A percentile compares a stretch with the other conserved stretches of the same genome.
Evolutionary conservation across 768 basidiomycete genomes (phyloP).

Genomic region (Tricholoma furcatifolium): DNA sequence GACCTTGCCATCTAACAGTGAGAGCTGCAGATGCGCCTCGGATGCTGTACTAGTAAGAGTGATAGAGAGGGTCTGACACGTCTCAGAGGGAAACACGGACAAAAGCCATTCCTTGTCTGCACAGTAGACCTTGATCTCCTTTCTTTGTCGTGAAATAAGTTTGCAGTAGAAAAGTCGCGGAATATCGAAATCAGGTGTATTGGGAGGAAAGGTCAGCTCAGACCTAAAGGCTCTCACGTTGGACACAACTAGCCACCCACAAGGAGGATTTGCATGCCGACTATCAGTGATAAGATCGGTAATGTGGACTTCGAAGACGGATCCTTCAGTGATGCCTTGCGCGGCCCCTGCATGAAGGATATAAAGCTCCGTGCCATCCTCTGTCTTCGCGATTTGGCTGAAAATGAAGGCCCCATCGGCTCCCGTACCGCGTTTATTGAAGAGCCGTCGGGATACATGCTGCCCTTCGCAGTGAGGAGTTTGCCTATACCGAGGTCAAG

Average conservation of each 20-base stretch:
- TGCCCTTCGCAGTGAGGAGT: conserved; percentile 35
- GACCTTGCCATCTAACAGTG: conserved; percentile 16
- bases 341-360: conserved; percentile 28
- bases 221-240: conserved; percentile 23
- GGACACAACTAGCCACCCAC: conserved; percentile 21
- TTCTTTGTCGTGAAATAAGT: conserved; percentile 14
- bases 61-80: conserved; percentile 10
- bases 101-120: conserved; percentile 26
- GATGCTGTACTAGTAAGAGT: conserved; percentile 15
- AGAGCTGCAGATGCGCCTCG: conserved; percentile 20
- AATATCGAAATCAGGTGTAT: conserved; percentile 3
- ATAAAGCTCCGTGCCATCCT: conserved; percentile 9
- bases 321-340: conserved; percentile 30
- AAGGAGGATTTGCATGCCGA: conserved; percentile 19
- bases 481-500: conserved; percentile 21
- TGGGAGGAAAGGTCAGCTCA: conserved; percentile 8
- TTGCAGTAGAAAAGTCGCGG: conserved; percentile 26
- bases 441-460: conserved; percentile 29
- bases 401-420: conserved; percentile 29
- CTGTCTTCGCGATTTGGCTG: conserved; percentile 14
- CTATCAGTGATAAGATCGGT: conserved; percentile 20
- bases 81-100: conserved; percentile 17
- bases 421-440: conserved; percentile 26
- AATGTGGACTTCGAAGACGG: conserved; percentile 23
- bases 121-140: conserved; percentile 23